These are phyloP conservation scores for Mycena capillaripes DNA, from an alignment of 768 basidiomycete species.

Conservation along the genomic window DNA sequence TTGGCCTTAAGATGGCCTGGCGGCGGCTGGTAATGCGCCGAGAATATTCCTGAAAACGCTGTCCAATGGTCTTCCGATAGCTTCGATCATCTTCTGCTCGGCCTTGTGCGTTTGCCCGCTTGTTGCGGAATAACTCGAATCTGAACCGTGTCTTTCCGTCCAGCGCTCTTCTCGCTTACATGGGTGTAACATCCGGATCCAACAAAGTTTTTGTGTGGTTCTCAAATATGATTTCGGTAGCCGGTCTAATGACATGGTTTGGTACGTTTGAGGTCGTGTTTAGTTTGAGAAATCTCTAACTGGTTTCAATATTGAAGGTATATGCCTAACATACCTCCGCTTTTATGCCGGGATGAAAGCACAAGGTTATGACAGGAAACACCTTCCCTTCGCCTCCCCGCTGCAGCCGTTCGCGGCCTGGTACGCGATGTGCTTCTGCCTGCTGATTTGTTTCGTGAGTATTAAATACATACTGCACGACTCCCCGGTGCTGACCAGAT, in stretches of 20 bases:
- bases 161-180: slow-evolving; percentile 75
- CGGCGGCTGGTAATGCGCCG: slow-evolving; percentile 85
- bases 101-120: slow-evolving; percentile 53
- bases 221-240: slow-evolving; percentile 77
- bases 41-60: slow-evolving; percentile 78
- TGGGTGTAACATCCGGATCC: slow-evolving; percentile 76
- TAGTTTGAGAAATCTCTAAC: too few species aligned
- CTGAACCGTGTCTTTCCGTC: background rate
- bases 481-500: background rate
- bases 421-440: slow-evolving; percentile 58
- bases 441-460: slow-evolving; percentile 76
- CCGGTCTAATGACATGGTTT: slow-evolving; percentile 84
- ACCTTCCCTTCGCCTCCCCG: slow-evolving; percentile 77
- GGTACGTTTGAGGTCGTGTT: too few species aligned
- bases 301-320: slow-evolving; percentile 47
- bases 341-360: slow-evolving; percentile 86
- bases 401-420: slow-evolving; percentile 85
- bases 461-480: slow-evolving; percentile 46
- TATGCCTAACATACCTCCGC: slow-evolving; percentile 81
- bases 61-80: slow-evolving; percentile 79
- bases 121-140: too few species aligned
- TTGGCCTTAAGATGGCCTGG: slow-evolving; percentile 76
- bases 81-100: slow-evolving; percentile 78
- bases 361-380: slow-evolving; percentile 81
- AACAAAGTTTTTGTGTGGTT: slow-evolving; percentile 88